A percentile compares a stretch with the other conserved stretches of the same genome.
Conservation (phyloP, 2,329 filamentous ascomycete genomes). For the Pseudocercospora macadamiae region DNA sequence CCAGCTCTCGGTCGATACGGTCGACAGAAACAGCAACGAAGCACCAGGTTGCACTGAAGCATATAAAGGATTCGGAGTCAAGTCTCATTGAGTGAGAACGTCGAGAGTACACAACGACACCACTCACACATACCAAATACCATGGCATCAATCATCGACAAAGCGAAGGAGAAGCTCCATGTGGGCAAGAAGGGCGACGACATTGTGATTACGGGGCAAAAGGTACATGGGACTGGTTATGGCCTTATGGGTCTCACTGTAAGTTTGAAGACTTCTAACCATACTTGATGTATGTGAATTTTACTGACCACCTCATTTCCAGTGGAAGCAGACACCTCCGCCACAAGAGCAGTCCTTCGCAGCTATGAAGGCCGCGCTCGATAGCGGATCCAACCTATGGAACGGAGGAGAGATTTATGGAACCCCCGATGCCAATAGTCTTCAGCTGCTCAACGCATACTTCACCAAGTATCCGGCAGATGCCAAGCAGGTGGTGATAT, state of each 20-base stretch:
- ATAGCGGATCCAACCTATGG: constrained; percentile 50
- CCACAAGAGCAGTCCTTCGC: constrained; percentile 45
- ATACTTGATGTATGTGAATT: too few species aligned
- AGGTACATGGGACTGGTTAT: constrained; percentile 44
- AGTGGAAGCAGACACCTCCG: constrained; percentile 46
- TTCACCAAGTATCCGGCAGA: constrained; percentile 57
- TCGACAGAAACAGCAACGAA: too few species aligned
- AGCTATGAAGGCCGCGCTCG: constrained; percentile 43
- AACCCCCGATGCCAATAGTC: constrained; percentile 48
- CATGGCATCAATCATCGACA: constrained; percentile 35
- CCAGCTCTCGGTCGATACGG: too few species aligned
- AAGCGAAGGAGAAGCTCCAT: constrained; percentile 32
- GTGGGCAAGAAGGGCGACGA: constrained; percentile 19
- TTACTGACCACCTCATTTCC: too few species aligned
- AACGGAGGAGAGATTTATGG: constrained; percentile 57
- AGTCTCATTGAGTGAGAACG: too few species aligned
- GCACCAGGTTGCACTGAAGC: too few species aligned
- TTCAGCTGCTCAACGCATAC: constrained; percentile 55
- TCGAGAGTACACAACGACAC: too few species aligned
- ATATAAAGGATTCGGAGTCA: too few species aligned
- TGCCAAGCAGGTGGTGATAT: constrained; percentile 53
- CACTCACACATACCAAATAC: too few species aligned
- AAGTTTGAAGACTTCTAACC: too few species aligned
- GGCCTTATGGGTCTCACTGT: constrained; percentile 57
- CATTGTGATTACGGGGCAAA: constrained; percentile 29